Base-by-base conservation (phyloP, 106 monocot species). In the Hemerocallis citrina region DNA sequence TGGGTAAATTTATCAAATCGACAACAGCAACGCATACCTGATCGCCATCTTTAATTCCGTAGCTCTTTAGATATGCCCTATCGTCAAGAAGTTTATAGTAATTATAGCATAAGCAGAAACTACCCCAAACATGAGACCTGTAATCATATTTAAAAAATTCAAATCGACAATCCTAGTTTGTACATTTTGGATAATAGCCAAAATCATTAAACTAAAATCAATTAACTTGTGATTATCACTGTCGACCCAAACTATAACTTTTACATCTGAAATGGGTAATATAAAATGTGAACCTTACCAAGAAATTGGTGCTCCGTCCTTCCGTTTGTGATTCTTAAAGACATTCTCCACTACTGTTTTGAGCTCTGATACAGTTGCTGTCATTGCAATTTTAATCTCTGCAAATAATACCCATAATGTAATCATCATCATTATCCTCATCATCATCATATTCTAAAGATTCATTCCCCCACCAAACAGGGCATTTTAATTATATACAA, bases 311-410 rank as follows among this genome's bases (percentile, higher is more conserved):
- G 29, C 46, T 19, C 63, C 46, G 11, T 40, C 45, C 19, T 47
- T 46, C 43, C 30, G 32, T 1, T 27, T n/a, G 23, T 17, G 29
- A 44, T 63, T 32, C 32, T 1, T n/a, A 57, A 82, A 82, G 2
- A 82, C 8, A 8, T 71, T 42, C 73, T 82, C 77, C 42, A 82
- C 68, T 21, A 74, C 77, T 42, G 40, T 57, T 67, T 74, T 82
- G 52, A 82, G 66, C 57, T 74, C 70, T 41, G 43, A 12, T 61
- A 82, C 69, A 21, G 65, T 55, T 8, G 74, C 77, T 15, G 43
- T 56, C 52, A 56, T 34, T 35, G 55, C 40, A 21, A 82, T 43
- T 30, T 74, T 65, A 33, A 82, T 74, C 50, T 82, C 82, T 82
- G 52, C 15, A 39, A n/a, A 22, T 15, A 28, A 1, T 15, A 32